phyloP scores from a whole-genome alignment of 306 rosid species.

The Oemleria cerasiformis region DNA sequence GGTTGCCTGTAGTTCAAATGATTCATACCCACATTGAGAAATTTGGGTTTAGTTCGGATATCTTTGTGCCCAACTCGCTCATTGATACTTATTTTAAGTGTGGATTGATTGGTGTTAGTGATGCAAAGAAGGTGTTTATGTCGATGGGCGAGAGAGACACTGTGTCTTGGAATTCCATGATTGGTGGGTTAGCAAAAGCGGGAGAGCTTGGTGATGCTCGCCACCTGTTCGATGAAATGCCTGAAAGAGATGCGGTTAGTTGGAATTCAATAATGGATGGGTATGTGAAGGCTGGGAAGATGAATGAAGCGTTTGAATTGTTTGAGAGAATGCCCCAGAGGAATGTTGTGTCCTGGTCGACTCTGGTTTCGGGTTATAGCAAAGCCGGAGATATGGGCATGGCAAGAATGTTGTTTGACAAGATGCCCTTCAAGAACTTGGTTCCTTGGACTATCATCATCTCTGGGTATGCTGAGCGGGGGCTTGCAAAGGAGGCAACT shows the following conservation, averaged over 20 bases:
- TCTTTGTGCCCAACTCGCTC: conserved; percentile 67
- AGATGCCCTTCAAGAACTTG: conserved; percentile 60
- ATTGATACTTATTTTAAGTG: conserved; percentile 60
- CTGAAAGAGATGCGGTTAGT: conserved; percentile 64
- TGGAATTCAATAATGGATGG: conserved; percentile 87
- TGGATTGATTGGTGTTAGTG: conserved; percentile 45
- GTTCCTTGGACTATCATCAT: conserved; percentile 79
- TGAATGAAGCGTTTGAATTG: conserved; percentile 58
- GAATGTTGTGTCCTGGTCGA: conserved; percentile 76
- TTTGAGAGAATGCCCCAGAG: conserved; percentile 71
- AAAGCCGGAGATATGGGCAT: conserved; percentile 66
- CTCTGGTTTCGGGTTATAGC: conserved; percentile 65
- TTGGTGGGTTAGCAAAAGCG: conserved; percentile 53
- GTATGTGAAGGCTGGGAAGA: conserved; percentile 51
- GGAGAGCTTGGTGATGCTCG: conserved; percentile 48
- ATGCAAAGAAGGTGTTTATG: conserved; percentile 50
- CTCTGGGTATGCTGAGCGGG: conserved; percentile 80
- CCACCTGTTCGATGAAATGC: conserved; percentile 69
- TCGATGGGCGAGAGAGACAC: conserved; percentile 51
- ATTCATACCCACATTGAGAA: conserved; percentile 63
- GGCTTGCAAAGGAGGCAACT: conserved; percentile 50
- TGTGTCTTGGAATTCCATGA: conserved; percentile 69
- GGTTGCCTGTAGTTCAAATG: conserved; percentile 47
- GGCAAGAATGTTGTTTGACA: conserved; percentile 71
- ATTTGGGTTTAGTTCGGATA: conserved; percentile 50